These are phyloP conservation scores for Neurospora hispaniola DNA, from an alignment of 495 filamentous ascomycete genomes.

Conservation along the genomic window DNA sequence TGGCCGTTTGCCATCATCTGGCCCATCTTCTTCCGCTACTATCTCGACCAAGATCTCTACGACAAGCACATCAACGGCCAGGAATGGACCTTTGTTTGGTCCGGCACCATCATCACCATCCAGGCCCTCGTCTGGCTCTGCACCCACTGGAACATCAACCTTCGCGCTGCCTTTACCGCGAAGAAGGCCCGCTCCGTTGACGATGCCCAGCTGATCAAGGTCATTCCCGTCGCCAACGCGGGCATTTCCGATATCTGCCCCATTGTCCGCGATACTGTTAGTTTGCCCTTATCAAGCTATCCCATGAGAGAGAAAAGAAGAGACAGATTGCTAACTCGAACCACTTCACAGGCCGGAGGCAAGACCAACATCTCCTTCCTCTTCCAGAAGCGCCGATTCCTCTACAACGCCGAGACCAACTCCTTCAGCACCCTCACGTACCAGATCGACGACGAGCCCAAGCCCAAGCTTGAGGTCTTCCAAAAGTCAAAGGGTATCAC, in stretches of 20 bases:
- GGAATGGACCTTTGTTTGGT: constrained; percentile 97
- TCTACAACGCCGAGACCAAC: constrained; percentile 59
- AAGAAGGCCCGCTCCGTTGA: constrained; percentile 57
- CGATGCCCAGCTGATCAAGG: constrained; percentile 82
- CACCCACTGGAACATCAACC: constrained; percentile 92
- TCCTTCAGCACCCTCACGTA: constrained; percentile 75
- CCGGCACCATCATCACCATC: constrained; percentile 71
- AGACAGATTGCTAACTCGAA: constrained; percentile 1
- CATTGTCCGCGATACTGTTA: constrained; percentile 60
- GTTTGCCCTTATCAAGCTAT: constrained; percentile 7
- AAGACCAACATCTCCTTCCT: constrained; percentile 77
- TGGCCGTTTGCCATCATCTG: constrained; percentile 88
- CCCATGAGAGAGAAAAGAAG: background rate
- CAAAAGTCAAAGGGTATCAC: constrained; percentile 67
- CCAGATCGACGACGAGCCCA: constrained; percentile 74
- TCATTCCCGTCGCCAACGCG: constrained; percentile 83
- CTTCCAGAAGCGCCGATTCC: constrained; percentile 96
- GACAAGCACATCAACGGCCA: constrained; percentile 74
- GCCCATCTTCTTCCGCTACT: constrained; percentile 81
- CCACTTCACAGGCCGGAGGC: constrained; percentile 42
- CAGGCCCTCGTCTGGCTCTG: constrained; percentile 90
- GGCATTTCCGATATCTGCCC: constrained; percentile 81
- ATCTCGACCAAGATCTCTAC: constrained; percentile 72
- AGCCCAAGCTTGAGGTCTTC: constrained; percentile 62
- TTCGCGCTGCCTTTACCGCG: constrained; percentile 73